Evolutionary conservation across 257 asterid species (phyloP).

Genomic region (Ilex aquifolium): DNA sequence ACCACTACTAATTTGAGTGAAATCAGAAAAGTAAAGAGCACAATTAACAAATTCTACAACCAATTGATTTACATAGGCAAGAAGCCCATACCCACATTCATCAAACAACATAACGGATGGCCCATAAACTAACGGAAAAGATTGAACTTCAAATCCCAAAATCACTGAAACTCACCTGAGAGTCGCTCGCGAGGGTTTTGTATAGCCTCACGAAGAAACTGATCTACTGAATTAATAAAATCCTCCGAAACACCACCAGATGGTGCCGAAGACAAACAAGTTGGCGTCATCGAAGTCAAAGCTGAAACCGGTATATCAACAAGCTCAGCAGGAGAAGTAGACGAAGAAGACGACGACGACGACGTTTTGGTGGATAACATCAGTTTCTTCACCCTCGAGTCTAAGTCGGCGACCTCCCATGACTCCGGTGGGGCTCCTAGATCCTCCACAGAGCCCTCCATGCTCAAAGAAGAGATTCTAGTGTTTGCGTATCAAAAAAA

Average conservation of each 20-base stretch:
- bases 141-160: background rate
- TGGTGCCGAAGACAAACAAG: conserved; percentile 10
- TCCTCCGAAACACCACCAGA: conserved; percentile 40
- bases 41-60: no score
- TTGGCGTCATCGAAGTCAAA: conserved; percentile 9
- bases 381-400: conserved; percentile 75
- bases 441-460: conserved; percentile 85
- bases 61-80: no score
- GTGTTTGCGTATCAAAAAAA: conserved; percentile 21
- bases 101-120: background rate
- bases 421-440: conserved; percentile 74
- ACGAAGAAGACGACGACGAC: conserved; percentile 6
- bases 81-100: no score
- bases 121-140: background rate
- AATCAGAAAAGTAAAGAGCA: no score
- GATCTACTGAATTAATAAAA: conserved; percentile 80
- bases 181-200: conserved; percentile 99
- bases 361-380: conserved; percentile 48
- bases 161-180: conserved; percentile 51
- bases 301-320: conserved; percentile 17
- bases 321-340: conserved; percentile 23
- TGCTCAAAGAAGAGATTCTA: conserved; percentile 12
- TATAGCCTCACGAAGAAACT: conserved; percentile 86
- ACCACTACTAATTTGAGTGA: no score
- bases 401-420: conserved; percentile 98